Evolutionary conservation across 2,329 filamentous ascomycete species (phyloP), one percentile per base, ranked within the genome.

Genomic region (Fusarium gaditjirri): DNA sequence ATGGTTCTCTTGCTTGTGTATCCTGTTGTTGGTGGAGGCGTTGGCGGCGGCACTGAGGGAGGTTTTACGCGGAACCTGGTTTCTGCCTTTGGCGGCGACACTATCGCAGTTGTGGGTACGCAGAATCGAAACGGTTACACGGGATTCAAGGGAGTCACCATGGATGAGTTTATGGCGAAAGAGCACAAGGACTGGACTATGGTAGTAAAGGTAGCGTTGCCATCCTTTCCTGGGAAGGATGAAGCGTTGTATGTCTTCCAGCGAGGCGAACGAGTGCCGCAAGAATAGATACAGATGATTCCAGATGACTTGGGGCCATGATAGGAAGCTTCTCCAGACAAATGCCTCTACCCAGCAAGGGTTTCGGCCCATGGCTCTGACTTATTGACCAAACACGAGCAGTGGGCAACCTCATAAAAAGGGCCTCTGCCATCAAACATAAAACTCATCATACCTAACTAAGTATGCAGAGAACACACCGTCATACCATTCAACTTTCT

Each of bases 71-170:
- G 86, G 41, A 83, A 84, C 67, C 83, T 93, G 66, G 80, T 94
- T 68, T 83, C 83, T 61, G 87, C 88, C 23, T 94, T 90, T 77
- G 76, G 83, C 44, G 90, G 91, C 36, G 87, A 91, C 75, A 90
- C 86, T 7, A 84, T 94, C 55, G 88, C 91, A n/a, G 89, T 93
- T 19, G 92, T 91, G 3, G 92, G 92, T 25, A 93, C 92, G 27
- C 92, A 94, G 81, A 94, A 94, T 78, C 81, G 81, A 25, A 94
- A 93, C 79, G 91, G 92, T 4, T 94, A 93, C 78, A 94, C 92
- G 1, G 90, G 87, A 1, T 94, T 94, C 78, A 85, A 83, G 59
- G 84, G 86, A 72, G 82, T 87, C 79, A 90, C 87, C 29, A 89
- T 93, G 79, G 90, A 91, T 74, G 86, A 90, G 76, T 94, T 89